Percentiles rank a stretch among this genome's conserved stretches.
Conservation (phyloP, 345 rosid genomes). For the Syzygium grande region DNA sequence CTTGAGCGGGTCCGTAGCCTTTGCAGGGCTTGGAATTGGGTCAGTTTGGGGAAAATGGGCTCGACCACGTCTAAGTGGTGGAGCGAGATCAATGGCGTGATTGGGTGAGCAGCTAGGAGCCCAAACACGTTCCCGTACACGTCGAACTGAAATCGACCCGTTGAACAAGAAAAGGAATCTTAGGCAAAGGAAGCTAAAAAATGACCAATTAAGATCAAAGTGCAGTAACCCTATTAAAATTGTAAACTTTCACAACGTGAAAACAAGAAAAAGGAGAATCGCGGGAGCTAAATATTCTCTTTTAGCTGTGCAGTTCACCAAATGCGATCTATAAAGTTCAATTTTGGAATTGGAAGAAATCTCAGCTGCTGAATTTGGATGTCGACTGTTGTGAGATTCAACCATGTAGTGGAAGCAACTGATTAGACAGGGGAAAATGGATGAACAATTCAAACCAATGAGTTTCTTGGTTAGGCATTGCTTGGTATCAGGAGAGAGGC, state of each 20-base stretch:
- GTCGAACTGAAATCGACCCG: slow-evolving; percentile 35
- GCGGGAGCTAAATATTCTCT: background rate
- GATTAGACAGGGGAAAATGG: background rate
- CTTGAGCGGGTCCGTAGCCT: slow-evolving; percentile 28
- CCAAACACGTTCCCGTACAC: slow-evolving; percentile 52
- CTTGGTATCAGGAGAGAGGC: background rate
- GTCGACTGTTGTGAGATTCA: background rate
- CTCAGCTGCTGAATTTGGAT: background rate
- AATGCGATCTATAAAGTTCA: background rate
- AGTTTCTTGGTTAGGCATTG: background rate
- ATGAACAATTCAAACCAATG: background rate
- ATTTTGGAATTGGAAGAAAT: background rate
- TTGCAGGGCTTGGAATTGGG: slow-evolving; percentile 32
- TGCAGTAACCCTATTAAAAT: background rate
- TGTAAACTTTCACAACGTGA: background rate
- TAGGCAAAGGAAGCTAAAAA: background rate
- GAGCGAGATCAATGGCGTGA: slow-evolving; percentile 55
- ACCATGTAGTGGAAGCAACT: background rate
- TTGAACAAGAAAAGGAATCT: background rate
- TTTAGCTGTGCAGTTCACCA: background rate
- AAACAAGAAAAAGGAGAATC: background rate
- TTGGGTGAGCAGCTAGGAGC: slow-evolving; percentile 67
- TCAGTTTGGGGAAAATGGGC: slow-evolving; percentile 54
- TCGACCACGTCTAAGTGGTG: slow-evolving; percentile 64
- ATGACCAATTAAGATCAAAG: background rate